Base-by-base conservation (phyloP, 2,329 filamentous ascomycete species). In the Akanthomyces muscarius region DNA sequence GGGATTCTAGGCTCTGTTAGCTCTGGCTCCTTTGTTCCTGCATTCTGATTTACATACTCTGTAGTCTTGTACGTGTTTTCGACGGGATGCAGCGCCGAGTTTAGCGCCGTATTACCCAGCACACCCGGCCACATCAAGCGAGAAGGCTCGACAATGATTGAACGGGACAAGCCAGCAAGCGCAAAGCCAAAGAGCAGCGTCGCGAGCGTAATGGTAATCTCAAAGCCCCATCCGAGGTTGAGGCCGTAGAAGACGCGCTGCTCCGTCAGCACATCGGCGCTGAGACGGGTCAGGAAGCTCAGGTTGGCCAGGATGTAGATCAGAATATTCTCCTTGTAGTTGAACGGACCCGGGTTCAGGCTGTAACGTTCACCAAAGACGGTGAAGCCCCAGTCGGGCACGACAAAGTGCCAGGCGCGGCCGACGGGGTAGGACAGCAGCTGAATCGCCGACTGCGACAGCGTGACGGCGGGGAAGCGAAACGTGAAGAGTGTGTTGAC, bases 271-370 rank as follows among this genome's bases (percentile, higher is more conserved):
- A 73, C 73, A 30, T 75, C 72, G 5, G 72, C 73, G 30, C 73
- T 74, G 10, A 74, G 66, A n/a, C 73, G 68, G 2, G 72, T 75
- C 21, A 77, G 73, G 59, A 80, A 79, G 16, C 77, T 80, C 1
- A 81, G 77, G 70, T 87, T 86, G 54, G 86, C 82, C 74, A 83
- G 78, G 63, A 83, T 81, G 62, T 79, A 80, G 58, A 84, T 81
- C 18, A 85, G 73, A 70, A 82, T 81, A 67, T 85, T 82, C 70
- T 85, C 83, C 45, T 74, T 75, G 63, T 73, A 69, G 55, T 75
- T 75, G 61, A 74, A 75, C 0, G 75, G 73, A 1, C 77, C 74
- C 7, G 78, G 78, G 57, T 81, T 81, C 5, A 79, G 64, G 59
- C 73, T 71, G 11, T 70, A 61, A 1, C 70, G 67, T 11, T 45